Percentiles rank a stretch among this genome's conserved stretches.
Conservation (phyloP, 2,329 filamentous ascomycete genomes). For the Xylaria sp. region DNA sequence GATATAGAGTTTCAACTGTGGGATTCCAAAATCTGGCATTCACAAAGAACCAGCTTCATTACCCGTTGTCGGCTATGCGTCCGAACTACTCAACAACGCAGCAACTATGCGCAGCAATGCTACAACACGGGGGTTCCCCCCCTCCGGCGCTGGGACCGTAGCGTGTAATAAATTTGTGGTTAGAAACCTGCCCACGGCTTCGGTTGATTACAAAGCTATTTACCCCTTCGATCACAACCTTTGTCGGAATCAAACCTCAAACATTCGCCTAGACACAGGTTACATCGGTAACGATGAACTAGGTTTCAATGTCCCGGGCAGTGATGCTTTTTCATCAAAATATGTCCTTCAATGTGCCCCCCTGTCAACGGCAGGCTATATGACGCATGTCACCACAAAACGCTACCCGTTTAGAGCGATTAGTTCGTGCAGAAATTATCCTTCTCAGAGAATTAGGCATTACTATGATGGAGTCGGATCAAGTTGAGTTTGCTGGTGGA, state of each 20-base stretch:
- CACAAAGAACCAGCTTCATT: background rate
- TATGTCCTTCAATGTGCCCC: constrained; percentile 4
- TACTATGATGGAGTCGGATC: background rate
- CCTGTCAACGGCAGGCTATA: background rate
- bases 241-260: background rate
- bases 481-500: background rate
- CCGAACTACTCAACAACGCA: constrained; percentile 1
- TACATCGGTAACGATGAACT: constrained; percentile 4
- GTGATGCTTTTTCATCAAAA: background rate
- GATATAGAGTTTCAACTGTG: no score
- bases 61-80: background rate
- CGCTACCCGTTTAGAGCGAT: background rate
- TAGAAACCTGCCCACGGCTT: background rate
- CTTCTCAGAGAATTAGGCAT: background rate
- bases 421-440: background rate
- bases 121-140: no score
- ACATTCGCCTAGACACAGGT: background rate
- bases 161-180: constrained; percentile 3
- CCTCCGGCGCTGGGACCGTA: background rate
- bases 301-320: background rate
- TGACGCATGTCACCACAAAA: background rate
- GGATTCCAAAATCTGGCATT: background rate
- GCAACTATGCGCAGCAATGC: constrained; percentile 25
- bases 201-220: background rate
- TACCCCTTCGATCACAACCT: constrained; percentile 6